Percentiles rank a stretch among this genome's conserved stretches.
Evolutionary conservation across 2,329 filamentous ascomycete genomes (phyloP).

Genomic region (Phialophora tarda): DNA sequence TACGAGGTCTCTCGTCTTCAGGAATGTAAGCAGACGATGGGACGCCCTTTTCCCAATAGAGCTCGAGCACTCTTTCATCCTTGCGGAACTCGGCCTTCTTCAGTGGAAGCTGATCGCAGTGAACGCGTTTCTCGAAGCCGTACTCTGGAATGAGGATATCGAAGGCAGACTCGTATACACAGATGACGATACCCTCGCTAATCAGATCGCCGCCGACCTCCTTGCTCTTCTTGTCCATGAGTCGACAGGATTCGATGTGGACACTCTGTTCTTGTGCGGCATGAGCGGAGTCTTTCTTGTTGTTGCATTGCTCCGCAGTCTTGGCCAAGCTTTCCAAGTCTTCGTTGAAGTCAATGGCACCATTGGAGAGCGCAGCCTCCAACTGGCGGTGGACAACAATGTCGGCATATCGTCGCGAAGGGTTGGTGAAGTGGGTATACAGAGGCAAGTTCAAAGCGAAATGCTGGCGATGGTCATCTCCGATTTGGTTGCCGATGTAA

Average conservation of each 20-base stretch:
- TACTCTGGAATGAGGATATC: conserved; percentile 98
- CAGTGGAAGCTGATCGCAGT: conserved; percentile 95
- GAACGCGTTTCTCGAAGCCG: conserved; percentile 98
- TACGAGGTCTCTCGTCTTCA: conserved; percentile 93
- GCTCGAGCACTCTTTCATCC: conserved; percentile 88
- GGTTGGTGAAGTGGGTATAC: conserved; percentile 97
- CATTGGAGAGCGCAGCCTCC: conserved; percentile 81
- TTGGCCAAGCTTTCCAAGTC: conserved; percentile 88
- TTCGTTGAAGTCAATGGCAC: conserved; percentile 82
- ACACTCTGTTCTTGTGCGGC: conserved; percentile 98
- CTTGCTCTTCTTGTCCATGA: conserved; percentile 89
- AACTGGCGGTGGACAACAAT: conserved; percentile 95
- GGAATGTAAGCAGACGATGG: conserved; percentile 95
- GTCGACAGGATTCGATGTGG: conserved; percentile 94
- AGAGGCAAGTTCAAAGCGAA: conserved; percentile 90
- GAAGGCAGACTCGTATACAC: conserved; percentile 97
- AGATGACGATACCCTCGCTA: conserved; percentile 92
- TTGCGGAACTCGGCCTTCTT: conserved; percentile 99
- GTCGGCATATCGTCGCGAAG: conserved; percentile 91
- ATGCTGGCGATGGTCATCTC: conserved; percentile 79
- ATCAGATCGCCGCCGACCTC: conserved; percentile 90
- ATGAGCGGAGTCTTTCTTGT: conserved; percentile 97
- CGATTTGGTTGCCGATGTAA: conserved; percentile 79
- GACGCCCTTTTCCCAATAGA: conserved; percentile 99
- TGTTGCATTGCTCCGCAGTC: conserved; percentile 94